phyloP scores from a whole-genome alignment of 2,329 filamentous ascomycete species.

The Fusarium lyarnte region DNA sequence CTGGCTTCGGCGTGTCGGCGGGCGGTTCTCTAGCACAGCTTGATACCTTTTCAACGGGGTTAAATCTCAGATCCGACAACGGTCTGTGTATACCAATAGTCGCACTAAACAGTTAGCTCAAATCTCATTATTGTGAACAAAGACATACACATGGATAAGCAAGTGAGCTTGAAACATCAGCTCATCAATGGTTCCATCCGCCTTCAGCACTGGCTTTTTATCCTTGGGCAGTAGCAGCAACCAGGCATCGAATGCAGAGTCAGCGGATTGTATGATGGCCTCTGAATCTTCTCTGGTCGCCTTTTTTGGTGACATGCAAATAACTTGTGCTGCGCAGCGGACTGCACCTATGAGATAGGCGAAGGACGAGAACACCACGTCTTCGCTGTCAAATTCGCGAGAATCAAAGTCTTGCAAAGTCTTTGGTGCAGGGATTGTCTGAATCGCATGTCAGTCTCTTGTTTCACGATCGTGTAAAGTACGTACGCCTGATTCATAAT shows the following conservation, averaged over 20 bases:
- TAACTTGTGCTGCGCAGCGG: conserved; percentile 7
- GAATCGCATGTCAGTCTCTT: background rate
- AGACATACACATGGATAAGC: conserved; percentile 28
- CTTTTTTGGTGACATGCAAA: conserved; percentile 7
- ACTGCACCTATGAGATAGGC: conserved; percentile 29
- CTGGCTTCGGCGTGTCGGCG: background rate
- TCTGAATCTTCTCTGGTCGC: conserved; percentile 15
- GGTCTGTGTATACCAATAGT: conserved; percentile 31
- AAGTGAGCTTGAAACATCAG: conserved; percentile 33
- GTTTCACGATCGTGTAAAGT: accelerated
- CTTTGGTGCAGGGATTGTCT: conserved; percentile 17
- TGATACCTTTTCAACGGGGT: conserved; percentile 15
- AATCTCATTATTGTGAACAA: accelerated
- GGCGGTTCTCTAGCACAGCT: conserved; percentile 29
- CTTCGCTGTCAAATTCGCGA: conserved; percentile 17
- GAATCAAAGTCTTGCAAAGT: conserved; percentile 23
- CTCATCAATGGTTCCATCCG: conserved; percentile 22
- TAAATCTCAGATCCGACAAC: conserved; percentile 28
- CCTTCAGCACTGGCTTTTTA: conserved; percentile 1
- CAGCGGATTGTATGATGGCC: conserved; percentile 20
- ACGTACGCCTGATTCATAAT: conserved; percentile 57
- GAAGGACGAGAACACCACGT: conserved; percentile 22
- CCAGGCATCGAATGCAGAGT: conserved; percentile 29
- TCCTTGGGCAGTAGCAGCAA: conserved; percentile 7
- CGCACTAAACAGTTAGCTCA: background rate